phyloP scores from a whole-genome alignment of 1,139 yeast species.

The Zygosaccharomyces pseudobailii region DNA sequence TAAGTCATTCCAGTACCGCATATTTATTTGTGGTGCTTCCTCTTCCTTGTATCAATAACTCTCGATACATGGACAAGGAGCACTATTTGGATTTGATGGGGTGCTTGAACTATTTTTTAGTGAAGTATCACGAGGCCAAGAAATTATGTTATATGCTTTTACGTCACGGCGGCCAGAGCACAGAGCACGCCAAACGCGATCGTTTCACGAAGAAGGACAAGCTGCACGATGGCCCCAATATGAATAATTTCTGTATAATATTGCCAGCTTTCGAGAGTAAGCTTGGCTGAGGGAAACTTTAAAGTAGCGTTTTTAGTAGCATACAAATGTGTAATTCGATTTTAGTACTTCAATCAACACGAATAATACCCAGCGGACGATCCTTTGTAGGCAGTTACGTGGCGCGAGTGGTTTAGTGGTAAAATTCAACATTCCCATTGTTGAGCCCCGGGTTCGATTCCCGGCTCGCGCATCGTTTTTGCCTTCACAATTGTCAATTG shows the following conservation, averaged over 20 bases:
- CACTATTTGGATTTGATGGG: conserved; percentile 44
- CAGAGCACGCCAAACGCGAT: conserved; percentile 11
- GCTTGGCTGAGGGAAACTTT: no score
- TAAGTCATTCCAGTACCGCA: conserved; percentile 23
- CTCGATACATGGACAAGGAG: conserved; percentile 62
- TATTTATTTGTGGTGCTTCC: conserved; percentile 78
- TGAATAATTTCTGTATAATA: conserved; percentile 61
- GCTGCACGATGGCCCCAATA: conserved; percentile 46
- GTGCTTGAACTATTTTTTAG: conserved; percentile 52
- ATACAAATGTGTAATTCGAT: no score
- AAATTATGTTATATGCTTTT: conserved; percentile 79
- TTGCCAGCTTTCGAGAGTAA: conserved; percentile 9
- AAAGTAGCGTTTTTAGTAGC: no score
- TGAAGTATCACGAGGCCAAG: conserved; percentile 52
- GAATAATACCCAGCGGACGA: no score
- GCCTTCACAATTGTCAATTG: no score
- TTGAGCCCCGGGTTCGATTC: conserved; percentile 1
- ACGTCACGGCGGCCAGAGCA: conserved; percentile 33
- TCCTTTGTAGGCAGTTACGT: neutral
- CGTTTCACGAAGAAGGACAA: conserved; percentile 41
- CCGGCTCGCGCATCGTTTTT: neutral
- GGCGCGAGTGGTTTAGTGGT: neutral
- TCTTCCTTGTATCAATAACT: conserved; percentile 75
- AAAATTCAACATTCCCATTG: neutral
- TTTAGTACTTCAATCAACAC: no score